Evolutionary conservation across 2,329 filamentous ascomycete species (phyloP), one percentile per base, ranked within the genome.

Genomic region (Didymella glomerata): DNA sequence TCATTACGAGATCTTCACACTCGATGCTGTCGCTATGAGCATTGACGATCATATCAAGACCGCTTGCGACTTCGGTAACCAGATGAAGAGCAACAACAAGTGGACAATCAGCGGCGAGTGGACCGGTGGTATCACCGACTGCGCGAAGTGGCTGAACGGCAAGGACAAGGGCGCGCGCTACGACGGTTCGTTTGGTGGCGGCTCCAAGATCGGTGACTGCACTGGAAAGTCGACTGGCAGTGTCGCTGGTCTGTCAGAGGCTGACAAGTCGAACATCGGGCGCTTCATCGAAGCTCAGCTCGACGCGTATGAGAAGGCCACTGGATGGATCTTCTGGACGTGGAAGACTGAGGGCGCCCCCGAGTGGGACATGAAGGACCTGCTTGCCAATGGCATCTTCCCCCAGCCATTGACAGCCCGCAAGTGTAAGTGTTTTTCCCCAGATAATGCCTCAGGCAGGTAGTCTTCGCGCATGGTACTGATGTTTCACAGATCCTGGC

Each of bases 251-350:
- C 68, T 83, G 40, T 77, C 77, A 16, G 60, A 68, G 7, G 78
- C 70, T 18, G 79, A 82, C 68, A 78, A 79, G 68, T 65, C 68
- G 52, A 79, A 82, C 69, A 76, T 82, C 52, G 70, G 76, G 20
- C 70, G 72, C 28, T 82, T 79, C 66, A 81, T 82, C 64, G 76
- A 79, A 63, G 80, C 81, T 9, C 80, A 83, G 65, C 76, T 83
- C 3, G 77, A 79, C 36, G 81, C 77, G 0, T 83, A 75, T 54
- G 81, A 83, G 71, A 80, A 80, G 73, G 79, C 78, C 4, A 72
- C 63, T 2, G 81, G 81, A 1, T 83, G 81, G 81, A 80, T 82
- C 64, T 82, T 81, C 70, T 83, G 81, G 81, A 80, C 77, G 4
- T 82, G 80, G 80, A 82, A 82, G 75, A 82, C 79, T 1, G 81